Conservation (phyloP, 768 basidiomycete species). For the Nidula microcarpa region DNA sequence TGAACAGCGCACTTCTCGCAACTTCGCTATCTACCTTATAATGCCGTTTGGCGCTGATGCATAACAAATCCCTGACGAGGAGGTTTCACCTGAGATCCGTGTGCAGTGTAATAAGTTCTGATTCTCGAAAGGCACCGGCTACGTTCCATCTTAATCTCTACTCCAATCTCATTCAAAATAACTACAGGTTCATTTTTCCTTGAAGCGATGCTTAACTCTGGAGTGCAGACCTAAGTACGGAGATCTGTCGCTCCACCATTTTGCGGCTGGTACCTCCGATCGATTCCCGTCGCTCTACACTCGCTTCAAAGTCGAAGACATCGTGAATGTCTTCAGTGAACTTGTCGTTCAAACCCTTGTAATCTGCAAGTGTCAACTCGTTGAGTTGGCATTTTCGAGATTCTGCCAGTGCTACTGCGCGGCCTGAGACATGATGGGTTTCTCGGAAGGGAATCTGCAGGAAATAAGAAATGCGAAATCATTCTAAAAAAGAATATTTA, state of each 20-base stretch:
- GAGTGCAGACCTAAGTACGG: constrained; percentile 64
- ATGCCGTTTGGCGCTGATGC: too few species aligned
- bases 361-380: constrained; percentile 78
- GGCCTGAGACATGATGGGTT: constrained; percentile 97
- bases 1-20: too few species aligned
- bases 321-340: constrained; percentile 79
- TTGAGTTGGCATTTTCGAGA: constrained; percentile 76
- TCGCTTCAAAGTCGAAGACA: constrained; percentile 94
- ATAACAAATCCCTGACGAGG: too few species aligned
- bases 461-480: not conserved
- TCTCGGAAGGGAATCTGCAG: constrained; percentile 93
- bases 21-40: too few species aligned
- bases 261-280: constrained; percentile 88
- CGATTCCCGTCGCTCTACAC: constrained; percentile 87
- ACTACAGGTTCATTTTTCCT: not conserved
- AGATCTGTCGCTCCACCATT: constrained; percentile 85
- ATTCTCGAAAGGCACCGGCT: too few species aligned
- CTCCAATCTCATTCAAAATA: too few species aligned
- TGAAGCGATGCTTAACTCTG: constrained; percentile 17
- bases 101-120: too few species aligned
- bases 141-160: too few species aligned
- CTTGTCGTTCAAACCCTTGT: constrained; percentile 65
- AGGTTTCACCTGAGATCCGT: too few species aligned
- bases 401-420: constrained; percentile 94
- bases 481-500: constrained; percentile 35